Evolutionary conservation across 2,329 filamentous ascomycete genomes (phyloP).

Genomic region (Rhexocercosporidium sp.): DNA sequence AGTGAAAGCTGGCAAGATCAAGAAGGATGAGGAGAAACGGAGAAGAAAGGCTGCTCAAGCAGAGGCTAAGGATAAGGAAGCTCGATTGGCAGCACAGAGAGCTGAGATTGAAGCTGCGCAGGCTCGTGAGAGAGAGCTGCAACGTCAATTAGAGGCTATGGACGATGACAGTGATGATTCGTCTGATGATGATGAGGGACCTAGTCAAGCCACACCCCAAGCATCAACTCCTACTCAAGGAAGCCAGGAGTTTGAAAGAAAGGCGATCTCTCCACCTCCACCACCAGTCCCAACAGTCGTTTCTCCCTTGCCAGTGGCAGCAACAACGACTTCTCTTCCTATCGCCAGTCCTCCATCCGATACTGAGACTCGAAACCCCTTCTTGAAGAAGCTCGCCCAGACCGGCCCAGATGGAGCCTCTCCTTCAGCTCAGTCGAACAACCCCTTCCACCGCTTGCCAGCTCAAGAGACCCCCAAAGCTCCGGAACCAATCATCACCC

Average conservation of each 20-base stretch:
- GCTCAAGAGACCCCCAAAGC: conserved; percentile 59
- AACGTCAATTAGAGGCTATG: conserved; percentile 81
- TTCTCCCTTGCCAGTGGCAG: conserved; percentile 48
- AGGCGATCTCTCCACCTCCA: conserved; percentile 51
- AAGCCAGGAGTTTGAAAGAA: conserved; percentile 59
- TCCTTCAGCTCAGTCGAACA: conserved; percentile 63
- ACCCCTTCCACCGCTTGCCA: conserved; percentile 91
- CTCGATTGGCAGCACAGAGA: conserved; percentile 80
- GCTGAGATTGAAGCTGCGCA: conserved; percentile 92
- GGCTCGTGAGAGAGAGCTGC: conserved; percentile 87
- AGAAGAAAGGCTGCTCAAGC: conserved; percentile 86
- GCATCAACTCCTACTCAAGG: conserved; percentile 62
- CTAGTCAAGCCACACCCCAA: conserved; percentile 69
- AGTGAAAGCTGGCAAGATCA: conserved; percentile 89
- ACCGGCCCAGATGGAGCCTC: conserved; percentile 53
- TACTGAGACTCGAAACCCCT: conserved; percentile 90
- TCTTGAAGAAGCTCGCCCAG: conserved; percentile 87
- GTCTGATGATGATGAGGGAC: conserved; percentile 75
- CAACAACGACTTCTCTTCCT: conserved; percentile 49
- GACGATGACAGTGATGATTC: conserved; percentile 72
- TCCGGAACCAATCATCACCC: conserved; percentile 49
- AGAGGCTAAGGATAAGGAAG: conserved; percentile 87
- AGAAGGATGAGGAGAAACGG: conserved; percentile 95
- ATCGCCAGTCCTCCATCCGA: conserved; percentile 62
- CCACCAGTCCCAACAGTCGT: conserved; percentile 59